Percentiles rank a stretch among this genome's conserved stretches.
Conservation (phyloP, 257 asterid genomes). For the Forsythia viridissima region DNA sequence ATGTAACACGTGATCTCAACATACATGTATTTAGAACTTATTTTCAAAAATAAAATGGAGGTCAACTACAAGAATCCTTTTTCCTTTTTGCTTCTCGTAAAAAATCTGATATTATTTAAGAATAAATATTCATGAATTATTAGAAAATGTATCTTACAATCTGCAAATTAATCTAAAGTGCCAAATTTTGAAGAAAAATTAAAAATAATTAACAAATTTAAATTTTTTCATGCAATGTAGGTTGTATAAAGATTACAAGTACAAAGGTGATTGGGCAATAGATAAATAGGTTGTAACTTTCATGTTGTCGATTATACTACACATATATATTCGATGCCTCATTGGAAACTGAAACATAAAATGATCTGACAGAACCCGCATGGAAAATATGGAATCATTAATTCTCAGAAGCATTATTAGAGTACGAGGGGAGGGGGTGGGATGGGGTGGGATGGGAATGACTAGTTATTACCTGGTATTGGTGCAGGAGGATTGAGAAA, state of each 20-base stretch:
- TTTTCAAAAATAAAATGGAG: too few relatives aligned
- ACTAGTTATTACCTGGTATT: conserved; percentile 29
- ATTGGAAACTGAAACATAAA: conserved; percentile 43
- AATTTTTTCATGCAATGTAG: not conserved
- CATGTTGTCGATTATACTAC: conserved; percentile 49
- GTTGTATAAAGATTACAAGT: not conserved
- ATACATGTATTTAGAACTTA: too few relatives aligned
- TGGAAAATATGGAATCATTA: conserved; percentile 17
- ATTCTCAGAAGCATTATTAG: conserved; percentile 18
- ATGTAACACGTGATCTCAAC: too few relatives aligned
- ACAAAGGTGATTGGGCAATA: conserved; percentile 50
- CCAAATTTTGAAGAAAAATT: not conserved
- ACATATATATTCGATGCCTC: conserved; percentile 35
- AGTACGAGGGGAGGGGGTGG: too few relatives aligned
- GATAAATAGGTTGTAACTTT: conserved; percentile 62
- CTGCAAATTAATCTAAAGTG: not conserved
- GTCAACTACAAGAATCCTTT: too few relatives aligned
- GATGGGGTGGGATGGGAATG: not conserved
- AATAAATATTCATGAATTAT: too few relatives aligned
- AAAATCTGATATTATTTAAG: too few relatives aligned
- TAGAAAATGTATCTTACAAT: too few relatives aligned
- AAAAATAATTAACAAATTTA: not conserved
- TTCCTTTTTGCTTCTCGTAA: too few relatives aligned
- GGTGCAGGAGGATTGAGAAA: not conserved
- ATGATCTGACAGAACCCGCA: conserved; percentile 34